Evolutionary conservation across 208 protist genomes (phyloP), one percentile per base, ranked within the genome.

Genomic region (Crithidia mellificae): DNA sequence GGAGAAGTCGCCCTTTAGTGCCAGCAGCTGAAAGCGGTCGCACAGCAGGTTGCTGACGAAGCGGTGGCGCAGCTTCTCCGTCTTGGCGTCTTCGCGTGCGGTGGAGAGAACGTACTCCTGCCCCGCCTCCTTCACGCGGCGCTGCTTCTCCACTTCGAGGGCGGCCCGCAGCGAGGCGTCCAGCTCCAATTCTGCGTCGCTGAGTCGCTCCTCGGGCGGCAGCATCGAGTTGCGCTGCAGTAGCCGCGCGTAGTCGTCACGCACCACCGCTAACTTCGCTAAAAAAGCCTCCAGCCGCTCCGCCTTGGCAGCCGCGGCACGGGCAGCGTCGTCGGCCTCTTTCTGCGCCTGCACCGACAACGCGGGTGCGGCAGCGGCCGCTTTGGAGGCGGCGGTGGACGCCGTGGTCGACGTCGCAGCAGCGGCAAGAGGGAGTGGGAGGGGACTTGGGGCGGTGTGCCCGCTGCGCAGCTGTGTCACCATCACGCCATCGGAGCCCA

Each of bases 281-380:
- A 92, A 51, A 50, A 95, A 88, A 11, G 34, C n/a, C 36, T 93
- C 61, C 56, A 98, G 92, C 51, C 91, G 87, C 30, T 55, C 51
- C 53, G 98, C 84, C 56, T 90, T 88, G 15, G 58, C 85, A 2
- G 81, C 80, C 47, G 81, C 73, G 0, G 61, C 74, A 15, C 61
- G 50, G 50, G 91, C 89, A n/a, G 72, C 63, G 58, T 98, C 96
- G 46, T 93, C 87, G 22, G 90, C 92, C 47, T 96, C 92, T 77
- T 98, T 98, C 55, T 95, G 90, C 74, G 98, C 90, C 72, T 98
- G 82, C 43, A 98, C 92, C 6, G 87, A 92, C 2, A 94, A 55
- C 11, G 56, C 47, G 7, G 77, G 68, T 20, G 59, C 63, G 32
- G 57, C 54, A 27, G 47, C 38, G 73, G 19, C 30, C 17, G 50